phyloP scores from a whole-genome alignment of 306 rosid genomes.

The Castanea mollissima region DNA sequence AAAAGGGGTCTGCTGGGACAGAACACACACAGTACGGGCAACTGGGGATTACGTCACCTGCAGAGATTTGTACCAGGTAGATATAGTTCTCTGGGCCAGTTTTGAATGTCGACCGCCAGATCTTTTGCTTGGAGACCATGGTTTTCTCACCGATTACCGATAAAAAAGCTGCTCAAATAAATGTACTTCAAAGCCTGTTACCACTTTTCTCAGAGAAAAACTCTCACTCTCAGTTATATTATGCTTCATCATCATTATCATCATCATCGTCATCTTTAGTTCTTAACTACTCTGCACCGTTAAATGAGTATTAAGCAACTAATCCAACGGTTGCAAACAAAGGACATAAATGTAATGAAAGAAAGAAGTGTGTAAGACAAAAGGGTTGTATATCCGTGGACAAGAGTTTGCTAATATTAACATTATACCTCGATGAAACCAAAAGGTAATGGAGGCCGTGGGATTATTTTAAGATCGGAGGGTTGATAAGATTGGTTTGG shows the following conservation, averaged over 20 bases:
- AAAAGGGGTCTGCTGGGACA: not conserved
- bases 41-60: constrained; percentile 43
- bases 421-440: constrained; percentile 11
- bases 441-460: not conserved
- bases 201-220: not conserved
- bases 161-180: not conserved
- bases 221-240: constrained; percentile 9
- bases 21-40: constrained; percentile 2
- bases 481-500: not conserved
- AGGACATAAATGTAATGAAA: not conserved
- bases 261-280: too few relatives aligned
- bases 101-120: constrained; percentile 30
- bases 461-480: constrained; percentile 8
- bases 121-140: constrained; percentile 29
- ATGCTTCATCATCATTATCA: not conserved
- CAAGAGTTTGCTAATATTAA: not conserved
- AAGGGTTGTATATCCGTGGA: constrained; percentile 10
- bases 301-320: not conserved
- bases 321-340: constrained; percentile 3
- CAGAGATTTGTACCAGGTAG: constrained; percentile 15
- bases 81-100: not conserved
- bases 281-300: not conserved
- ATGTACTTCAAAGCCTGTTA: constrained; percentile 1
- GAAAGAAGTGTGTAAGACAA: constrained; percentile 2
- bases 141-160: constrained; percentile 31